Percentiles rank a stretch among this genome's conserved stretches.
phyloP scores from a whole-genome alignment of 176 grass and related monocot genomes.

The Avena eriantha region DNA sequence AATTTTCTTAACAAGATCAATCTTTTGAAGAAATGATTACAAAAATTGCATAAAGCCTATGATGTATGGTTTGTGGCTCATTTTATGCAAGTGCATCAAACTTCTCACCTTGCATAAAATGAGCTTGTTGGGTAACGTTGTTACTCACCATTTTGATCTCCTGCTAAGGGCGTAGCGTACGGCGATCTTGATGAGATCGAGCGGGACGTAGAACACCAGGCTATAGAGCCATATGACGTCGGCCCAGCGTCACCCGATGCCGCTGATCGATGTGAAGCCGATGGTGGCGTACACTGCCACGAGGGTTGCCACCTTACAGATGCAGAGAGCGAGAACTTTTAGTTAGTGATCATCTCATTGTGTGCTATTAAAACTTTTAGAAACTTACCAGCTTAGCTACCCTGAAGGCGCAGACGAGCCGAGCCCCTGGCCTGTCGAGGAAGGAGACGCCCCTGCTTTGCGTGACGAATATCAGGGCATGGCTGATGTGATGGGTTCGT shows the following conservation, averaged over 20 bases:
- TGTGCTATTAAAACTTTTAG: neutral
- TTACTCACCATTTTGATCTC: no score
- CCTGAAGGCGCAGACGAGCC: slow-evolving; percentile 74
- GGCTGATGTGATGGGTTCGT: no score
- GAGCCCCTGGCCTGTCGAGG: slow-evolving; percentile 68
- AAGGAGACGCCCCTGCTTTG: slow-evolving; percentile 73
- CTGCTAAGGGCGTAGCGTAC: slow-evolving; percentile 61
- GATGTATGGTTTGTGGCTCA: no score
- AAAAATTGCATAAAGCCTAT: no score
- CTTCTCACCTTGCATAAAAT: no score
- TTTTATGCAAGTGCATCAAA: no score
- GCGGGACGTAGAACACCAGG: slow-evolving; percentile 68
- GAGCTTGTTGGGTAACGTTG: no score
- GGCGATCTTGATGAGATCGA: slow-evolving; percentile 77
- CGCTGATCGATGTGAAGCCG: slow-evolving; percentile 46
- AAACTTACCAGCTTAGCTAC: slow-evolving; percentile 71
- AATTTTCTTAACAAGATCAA: no score
- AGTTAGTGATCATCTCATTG: neutral
- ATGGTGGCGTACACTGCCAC: neutral
- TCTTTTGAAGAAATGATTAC: no score
- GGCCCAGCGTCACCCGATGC: slow-evolving; percentile 84
- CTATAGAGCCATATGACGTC: slow-evolving; percentile 86
- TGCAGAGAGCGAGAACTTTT: neutral
- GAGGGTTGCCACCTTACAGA: slow-evolving; percentile 69
- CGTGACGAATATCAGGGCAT: slow-evolving; percentile 91